Percentiles rank a stretch among this genome's conserved stretches.
phyloP scores from a whole-genome alignment of 1,139 yeast species.

The Yamadazyma sp. region DNA sequence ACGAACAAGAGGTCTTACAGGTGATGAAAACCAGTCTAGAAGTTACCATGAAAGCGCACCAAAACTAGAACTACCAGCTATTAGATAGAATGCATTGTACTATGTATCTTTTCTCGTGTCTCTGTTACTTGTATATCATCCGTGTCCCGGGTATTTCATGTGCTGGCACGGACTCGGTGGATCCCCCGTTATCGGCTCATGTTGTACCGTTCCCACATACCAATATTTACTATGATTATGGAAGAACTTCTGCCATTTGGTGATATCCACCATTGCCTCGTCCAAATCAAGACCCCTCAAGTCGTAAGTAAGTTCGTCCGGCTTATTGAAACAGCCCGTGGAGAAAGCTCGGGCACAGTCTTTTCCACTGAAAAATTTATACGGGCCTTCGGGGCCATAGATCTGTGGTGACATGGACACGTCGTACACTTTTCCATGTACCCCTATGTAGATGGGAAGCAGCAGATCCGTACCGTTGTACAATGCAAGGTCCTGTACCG shows the following conservation, averaged over 20 bases:
- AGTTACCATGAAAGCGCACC: conserved; percentile 38
- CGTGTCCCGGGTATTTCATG: conserved; percentile 31
- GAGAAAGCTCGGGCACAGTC: conserved; percentile 76
- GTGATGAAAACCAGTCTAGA: conserved; percentile 62
- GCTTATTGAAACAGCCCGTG: conserved; percentile 68
- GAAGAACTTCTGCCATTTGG: conserved; percentile 56
- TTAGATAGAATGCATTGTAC: no score
- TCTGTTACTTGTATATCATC: background rate
- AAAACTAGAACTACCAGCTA: background rate
- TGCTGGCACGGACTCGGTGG: conserved; percentile 41
- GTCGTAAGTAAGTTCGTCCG: conserved; percentile 64
- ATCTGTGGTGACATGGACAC: conserved; percentile 54
- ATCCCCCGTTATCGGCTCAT: conserved; percentile 32
- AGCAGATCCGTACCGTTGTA: conserved; percentile 53
- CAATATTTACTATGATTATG: conserved; percentile 52
- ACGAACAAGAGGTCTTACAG: conserved; percentile 50
- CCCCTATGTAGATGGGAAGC: conserved; percentile 62
- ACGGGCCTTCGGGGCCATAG: conserved; percentile 69
- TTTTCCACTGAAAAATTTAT: conserved; percentile 60
- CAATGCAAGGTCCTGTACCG: conserved; percentile 46
- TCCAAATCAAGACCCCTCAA: conserved; percentile 54
- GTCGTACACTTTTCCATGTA: conserved; percentile 71
- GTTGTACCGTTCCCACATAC: conserved; percentile 60
- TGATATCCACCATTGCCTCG: conserved; percentile 31
- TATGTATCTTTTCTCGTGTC: background rate